Evolutionary conservation across 257 asterid genomes (phyloP).

Genomic region (Solanum corneliomulleri): DNA sequence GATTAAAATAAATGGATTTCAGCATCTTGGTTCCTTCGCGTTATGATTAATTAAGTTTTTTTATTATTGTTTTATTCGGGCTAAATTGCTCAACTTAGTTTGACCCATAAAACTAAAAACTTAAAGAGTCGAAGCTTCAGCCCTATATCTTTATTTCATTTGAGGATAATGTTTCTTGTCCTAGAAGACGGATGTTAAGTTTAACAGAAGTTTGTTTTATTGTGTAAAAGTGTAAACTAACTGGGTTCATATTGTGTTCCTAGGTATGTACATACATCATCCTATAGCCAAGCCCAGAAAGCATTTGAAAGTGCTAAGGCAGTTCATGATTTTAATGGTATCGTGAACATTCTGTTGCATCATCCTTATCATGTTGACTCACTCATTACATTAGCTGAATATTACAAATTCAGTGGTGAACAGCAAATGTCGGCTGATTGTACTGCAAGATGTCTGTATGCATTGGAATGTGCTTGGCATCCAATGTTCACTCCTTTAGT

Average conservation of each 20-base stretch:
- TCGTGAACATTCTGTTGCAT: constrained; percentile 54
- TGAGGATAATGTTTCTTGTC: background rate
- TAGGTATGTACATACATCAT: constrained; percentile 64
- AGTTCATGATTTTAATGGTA: constrained; percentile 77
- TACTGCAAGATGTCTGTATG: constrained; percentile 66
- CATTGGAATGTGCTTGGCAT: constrained; percentile 94
- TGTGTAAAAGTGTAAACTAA: background rate
- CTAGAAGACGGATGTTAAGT: background rate
- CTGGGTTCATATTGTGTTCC: background rate
- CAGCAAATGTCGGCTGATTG: constrained; percentile 90
- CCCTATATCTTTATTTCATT: background rate
- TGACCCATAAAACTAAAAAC: background rate
- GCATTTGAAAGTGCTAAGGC: constrained; percentile 87
- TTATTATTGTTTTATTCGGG: background rate
- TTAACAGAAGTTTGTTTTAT: background rate
- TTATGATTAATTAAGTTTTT: background rate
- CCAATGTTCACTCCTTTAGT: constrained; percentile 62
- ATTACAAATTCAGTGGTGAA: constrained; percentile 85
- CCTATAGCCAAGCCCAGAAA: constrained; percentile 77
- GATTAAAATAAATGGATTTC: background rate
- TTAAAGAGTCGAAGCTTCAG: background rate
- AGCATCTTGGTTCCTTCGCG: background rate
- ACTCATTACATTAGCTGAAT: constrained; percentile 71
- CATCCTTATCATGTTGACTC: constrained; percentile 93
- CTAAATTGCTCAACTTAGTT: background rate